Conservation (phyloP, 768 basidiomycete genomes). For the Xerocomus potaroensis region DNA sequence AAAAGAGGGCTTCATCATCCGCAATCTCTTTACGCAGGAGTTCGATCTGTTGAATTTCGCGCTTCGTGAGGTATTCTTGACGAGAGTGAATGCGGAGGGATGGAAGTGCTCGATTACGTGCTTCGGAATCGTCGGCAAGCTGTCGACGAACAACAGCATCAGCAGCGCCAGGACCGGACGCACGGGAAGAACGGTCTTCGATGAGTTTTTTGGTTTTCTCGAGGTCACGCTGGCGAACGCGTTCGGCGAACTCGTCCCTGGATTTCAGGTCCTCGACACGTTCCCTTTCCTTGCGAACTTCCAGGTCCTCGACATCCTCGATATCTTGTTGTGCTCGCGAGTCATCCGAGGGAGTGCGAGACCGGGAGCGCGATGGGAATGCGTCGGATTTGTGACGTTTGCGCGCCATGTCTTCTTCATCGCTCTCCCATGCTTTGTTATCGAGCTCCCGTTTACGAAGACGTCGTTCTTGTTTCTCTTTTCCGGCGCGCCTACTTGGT, state of each 20-base stretch:
- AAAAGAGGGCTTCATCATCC: constrained; percentile 88
- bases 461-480: constrained; percentile 59
- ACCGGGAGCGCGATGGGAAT: constrained; percentile 8
- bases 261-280: constrained; percentile 76
- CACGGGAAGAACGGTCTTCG: constrained; percentile 84
- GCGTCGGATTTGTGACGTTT: constrained; percentile 60
- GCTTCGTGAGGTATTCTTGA: constrained; percentile 94
- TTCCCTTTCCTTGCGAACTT: constrained; percentile 64
- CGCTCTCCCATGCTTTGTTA: constrained; percentile 84
- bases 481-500: constrained; percentile 25
- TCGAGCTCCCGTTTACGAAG: constrained; percentile 80
- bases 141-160: constrained; percentile 79
- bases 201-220: constrained; percentile 88
- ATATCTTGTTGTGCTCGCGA: constrained; percentile 41
- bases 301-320: constrained; percentile 76
- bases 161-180: constrained; percentile 59
- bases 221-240: constrained; percentile 76
- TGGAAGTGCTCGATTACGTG: constrained; percentile 52
- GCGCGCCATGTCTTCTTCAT: constrained; percentile 74
- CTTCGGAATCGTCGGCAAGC: constrained; percentile 74
- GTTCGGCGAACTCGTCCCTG: constrained; percentile 90
- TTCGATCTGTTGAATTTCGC: constrained; percentile 95
- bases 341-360: constrained; percentile 30
- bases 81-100: constrained; percentile 84
- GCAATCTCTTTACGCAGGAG: constrained; percentile 88